Percentiles rank a stretch among this genome's conserved stretches.
Conservation (phyloP, 306 rosid genomes). For the Lathyrus oleraceus region DNA sequence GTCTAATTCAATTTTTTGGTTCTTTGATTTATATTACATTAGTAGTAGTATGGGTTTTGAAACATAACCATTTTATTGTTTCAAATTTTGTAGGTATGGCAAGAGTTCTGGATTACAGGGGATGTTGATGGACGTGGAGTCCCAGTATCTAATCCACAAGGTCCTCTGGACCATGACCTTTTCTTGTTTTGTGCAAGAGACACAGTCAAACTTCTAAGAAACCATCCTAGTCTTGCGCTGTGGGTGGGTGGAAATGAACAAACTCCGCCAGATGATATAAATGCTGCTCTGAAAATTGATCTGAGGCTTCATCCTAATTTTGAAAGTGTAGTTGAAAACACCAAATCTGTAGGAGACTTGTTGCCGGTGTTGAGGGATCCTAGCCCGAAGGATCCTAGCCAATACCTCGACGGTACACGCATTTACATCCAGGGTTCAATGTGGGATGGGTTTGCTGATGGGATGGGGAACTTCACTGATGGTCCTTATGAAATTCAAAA, state of each 20-base stretch:
- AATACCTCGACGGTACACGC: slow-evolving; percentile 90
- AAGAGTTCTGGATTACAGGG: slow-evolving; percentile 99
- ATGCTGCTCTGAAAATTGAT: slow-evolving; percentile 66
- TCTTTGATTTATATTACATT: not conserved
- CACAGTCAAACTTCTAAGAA: slow-evolving; percentile 88
- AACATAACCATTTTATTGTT: slow-evolving; percentile 33
- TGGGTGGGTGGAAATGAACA: slow-evolving; percentile 99
- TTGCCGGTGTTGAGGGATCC: slow-evolving; percentile 48
- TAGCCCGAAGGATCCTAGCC: slow-evolving; percentile 76
- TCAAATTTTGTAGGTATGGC: slow-evolving; percentile 76
- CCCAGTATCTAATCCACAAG: slow-evolving; percentile 80
- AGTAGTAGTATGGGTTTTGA: slow-evolving; percentile 14
- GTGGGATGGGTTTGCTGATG: slow-evolving; percentile 97
- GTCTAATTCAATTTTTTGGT: slow-evolving; percentile 17
- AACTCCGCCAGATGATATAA: slow-evolving; percentile 83
- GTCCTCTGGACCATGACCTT: slow-evolving; percentile 92
- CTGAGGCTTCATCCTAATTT: slow-evolving; percentile 78
- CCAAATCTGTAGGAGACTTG: slow-evolving; percentile 34
- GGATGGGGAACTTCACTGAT: slow-evolving; percentile 77
- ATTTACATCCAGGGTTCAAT: slow-evolving; percentile 79
- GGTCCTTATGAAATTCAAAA: slow-evolving; percentile 95
- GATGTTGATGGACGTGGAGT: slow-evolving; percentile 90
- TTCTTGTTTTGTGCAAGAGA: slow-evolving; percentile 92
- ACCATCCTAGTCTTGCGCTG: slow-evolving; percentile 94
- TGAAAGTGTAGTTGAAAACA: slow-evolving; percentile 39